Percentiles rank a stretch among this genome's conserved stretches.
phyloP scores from a whole-genome alignment of 2,329 filamentous ascomycete genomes.

The Alternaria gaisen region DNA sequence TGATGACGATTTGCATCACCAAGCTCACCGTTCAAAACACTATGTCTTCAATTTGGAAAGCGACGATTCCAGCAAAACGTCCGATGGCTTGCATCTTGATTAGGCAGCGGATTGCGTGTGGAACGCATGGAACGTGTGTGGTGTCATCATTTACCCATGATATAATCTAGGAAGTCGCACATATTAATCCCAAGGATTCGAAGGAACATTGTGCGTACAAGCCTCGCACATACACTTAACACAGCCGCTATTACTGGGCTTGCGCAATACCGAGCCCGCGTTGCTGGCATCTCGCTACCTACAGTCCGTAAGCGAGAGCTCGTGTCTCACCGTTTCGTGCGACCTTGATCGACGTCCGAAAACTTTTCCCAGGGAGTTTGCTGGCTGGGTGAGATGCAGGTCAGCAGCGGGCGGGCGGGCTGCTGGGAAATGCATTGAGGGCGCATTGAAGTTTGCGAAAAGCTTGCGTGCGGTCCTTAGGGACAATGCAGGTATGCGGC shows the following conservation, averaged over 20 bases:
- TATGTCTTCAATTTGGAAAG: constrained; percentile 8
- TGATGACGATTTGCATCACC: constrained; percentile 7
- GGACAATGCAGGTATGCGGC: constrained; percentile 9
- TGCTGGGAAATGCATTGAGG: not conserved
- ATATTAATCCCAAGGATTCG: constrained; percentile 6
- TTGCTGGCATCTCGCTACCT: constrained; percentile 22
- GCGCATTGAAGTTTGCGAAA: constrained; percentile 2
- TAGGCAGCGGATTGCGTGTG: not conserved
- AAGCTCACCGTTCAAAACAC: constrained; percentile 9
- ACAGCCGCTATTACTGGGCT: constrained; percentile 22
- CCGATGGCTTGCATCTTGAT: constrained; percentile 15
- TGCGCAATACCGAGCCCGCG: constrained; percentile 19
- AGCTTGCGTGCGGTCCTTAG: constrained; percentile 1
- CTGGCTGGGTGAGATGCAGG: constrained; percentile 4
- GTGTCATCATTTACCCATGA: constrained; percentile 11
- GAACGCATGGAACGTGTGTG: not conserved
- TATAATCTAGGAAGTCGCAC: constrained; percentile 8
- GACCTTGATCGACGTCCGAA: constrained; percentile 14
- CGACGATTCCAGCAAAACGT: constrained; percentile 9
- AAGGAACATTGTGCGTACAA: constrained; percentile 3
- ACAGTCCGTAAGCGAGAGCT: constrained; percentile 25
- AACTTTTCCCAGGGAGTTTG: not conserved
- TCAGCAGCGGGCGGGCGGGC: not conserved
- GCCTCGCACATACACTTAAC: constrained; percentile 19
- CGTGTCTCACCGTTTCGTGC: constrained; percentile 20